Evolutionary conservation across 805 yeast species (phyloP), one percentile per base, ranked within the genome.

Genomic region (Candida cerambycidarum): DNA sequence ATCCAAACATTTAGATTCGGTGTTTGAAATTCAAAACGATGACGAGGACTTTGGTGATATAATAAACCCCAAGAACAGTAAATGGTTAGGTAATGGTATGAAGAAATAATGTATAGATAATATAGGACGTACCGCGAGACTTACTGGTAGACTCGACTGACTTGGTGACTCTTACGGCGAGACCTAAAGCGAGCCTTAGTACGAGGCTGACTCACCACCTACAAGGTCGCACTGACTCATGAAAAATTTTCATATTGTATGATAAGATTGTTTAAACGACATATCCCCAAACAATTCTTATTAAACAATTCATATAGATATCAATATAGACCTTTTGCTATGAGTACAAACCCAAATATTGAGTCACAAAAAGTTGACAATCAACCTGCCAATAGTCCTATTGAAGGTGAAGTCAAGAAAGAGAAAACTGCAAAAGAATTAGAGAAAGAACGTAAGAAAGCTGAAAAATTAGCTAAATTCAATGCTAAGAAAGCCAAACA

Each of bases 381-480:
- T n/a, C n/a, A n/a, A n/a, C n/a, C n/a, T n/a, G n/a, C n/a, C n/a
- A n/a, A n/a, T n/a, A n/a, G n/a, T n/a, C n/a, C 21, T n/a, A 7
- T 18, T 3, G 49, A 36, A 21, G 35, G 32, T 12, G 55, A 50
- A 27, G 54, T 53, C 18, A 56, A 58, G 31, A 75, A 72, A 55
- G 79, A 72, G 31, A 85, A 85, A 67, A 81, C 89, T 32, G 84
- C 83, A 48, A 86, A 86, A 62, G 88, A 86, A 67, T 73, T 87
- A 41, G 95, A 88, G 63, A 88, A 86, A 59, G 96, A 88, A 71
- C 76, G 83, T 59, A 83, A 88, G 73, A 80, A 87, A 75, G 90
- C 96, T 50, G 93, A 88, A 73, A 83, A 88, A 63, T 69, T 87
- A 56, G 85, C 93, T 64, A 82, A 89, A 66, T 88, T 90, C 67